phyloP scores from a whole-genome alignment of 305 asterid genomes.

The Coffea humblotiana region DNA sequence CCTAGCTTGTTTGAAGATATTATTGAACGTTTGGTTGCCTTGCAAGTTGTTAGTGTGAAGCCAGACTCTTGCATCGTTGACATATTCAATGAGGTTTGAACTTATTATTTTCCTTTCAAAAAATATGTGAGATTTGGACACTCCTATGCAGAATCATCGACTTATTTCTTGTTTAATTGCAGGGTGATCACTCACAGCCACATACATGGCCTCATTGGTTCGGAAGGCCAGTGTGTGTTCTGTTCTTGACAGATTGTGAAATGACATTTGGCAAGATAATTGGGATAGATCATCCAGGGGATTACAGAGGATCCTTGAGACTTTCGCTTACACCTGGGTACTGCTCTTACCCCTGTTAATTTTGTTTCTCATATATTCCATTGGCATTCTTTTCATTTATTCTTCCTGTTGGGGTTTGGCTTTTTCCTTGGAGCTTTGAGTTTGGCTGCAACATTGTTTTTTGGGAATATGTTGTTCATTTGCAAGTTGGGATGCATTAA shows the following conservation, averaged over 20 bases:
- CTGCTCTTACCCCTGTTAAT: conserved; percentile 5
- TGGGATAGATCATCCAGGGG: conserved; percentile 63
- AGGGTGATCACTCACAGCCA: conserved; percentile 92
- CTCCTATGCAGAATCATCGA: conserved; percentile 32
- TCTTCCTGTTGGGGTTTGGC: neutral
- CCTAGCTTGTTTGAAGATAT: conserved; percentile 67
- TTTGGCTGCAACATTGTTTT: neutral
- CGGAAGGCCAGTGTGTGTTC: conserved; percentile 77
- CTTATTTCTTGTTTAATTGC: conserved; percentile 29
- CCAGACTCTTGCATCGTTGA: conserved; percentile 82
- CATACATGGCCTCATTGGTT: conserved; percentile 73
- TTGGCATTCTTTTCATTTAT: neutral
- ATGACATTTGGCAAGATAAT: conserved; percentile 73
- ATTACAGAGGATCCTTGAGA: conserved; percentile 64
- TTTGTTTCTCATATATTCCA: neutral
- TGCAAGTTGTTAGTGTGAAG: conserved; percentile 54
- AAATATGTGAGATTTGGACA: conserved; percentile 14
- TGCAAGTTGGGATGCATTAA: neutral
- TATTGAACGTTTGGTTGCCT: conserved; percentile 52
- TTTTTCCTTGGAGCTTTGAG: neutral
- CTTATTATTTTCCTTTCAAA: conserved; percentile 16
- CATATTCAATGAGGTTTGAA: conserved; percentile 77
- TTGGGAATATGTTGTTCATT: neutral
- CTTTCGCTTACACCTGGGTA: conserved; percentile 86
- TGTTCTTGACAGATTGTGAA: conserved; percentile 79